Evolutionary conservation across 805 yeast genomes (phyloP), one percentile per base, ranked within the genome.

Genomic region (Hanseniaspora nectarophila): DNA sequence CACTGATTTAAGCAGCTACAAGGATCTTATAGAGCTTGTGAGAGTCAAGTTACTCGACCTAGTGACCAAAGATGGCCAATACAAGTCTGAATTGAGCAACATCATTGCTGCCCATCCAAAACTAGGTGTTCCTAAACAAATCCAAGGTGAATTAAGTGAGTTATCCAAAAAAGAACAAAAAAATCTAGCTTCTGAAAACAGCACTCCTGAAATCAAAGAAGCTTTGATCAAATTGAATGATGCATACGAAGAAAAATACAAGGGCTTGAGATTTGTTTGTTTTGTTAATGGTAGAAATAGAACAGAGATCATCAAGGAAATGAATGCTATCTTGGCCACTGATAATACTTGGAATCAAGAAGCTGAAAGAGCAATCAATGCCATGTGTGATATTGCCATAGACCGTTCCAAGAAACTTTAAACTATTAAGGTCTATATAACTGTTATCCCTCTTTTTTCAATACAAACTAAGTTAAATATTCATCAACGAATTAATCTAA

Each of bases 101-200:
- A 86, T 89, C 53, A 78, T 89, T n/a, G 81, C 85, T 0, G 95
- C 96, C 0, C 97, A 88, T 67, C 97, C 97, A 16, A 71, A 95
- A 53, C 69, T 88, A 16, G 97, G 97, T 0, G 85, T 84, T 13
- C 44, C 55, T 8, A 67, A 61, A 55, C 59, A 43, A 12, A 43
- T 37, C 2, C 31, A 52, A 10, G 31, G 54, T 53, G 39, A 38
- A 28, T 70, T 85, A 29, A 82, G 85, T 7, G 69, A 65, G 4
- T 89, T 84, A 60, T 84, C 95, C 1, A 68, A 72, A 23, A 63
- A 67, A 4, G 97, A 88, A 65, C 96, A 88, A 63, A 75, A 73
- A 54, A 76, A 81, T 12, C 70, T 88, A 35, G 70, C 70, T 53
- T 24, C 71, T 4, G 61, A 73, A 9, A 74, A 70, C 28, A 72